Evolutionary conservation across 768 basidiomycete species (phyloP).

Genomic region (Russula sp.): DNA sequence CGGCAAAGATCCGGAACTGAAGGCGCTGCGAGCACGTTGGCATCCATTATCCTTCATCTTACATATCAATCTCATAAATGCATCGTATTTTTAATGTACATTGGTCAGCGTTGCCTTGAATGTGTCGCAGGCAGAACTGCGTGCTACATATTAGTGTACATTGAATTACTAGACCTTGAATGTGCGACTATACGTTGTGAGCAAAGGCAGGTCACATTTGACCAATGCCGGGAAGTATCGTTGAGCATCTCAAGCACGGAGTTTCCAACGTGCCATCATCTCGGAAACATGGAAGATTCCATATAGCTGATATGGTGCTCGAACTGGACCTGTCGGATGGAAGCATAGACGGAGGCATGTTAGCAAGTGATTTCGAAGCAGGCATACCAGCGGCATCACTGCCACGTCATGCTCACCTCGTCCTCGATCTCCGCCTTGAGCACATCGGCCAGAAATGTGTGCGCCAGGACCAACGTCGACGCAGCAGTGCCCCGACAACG

Average conservation of each 20-base stretch:
- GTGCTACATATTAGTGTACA: background rate
- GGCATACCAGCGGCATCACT: background rate
- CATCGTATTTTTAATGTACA: background rate
- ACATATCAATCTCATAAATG: background rate
- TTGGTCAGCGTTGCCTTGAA: too few relatives aligned
- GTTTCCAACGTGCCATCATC: background rate
- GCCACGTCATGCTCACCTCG: background rate
- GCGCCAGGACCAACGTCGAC: constrained; percentile 4
- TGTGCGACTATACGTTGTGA: background rate
- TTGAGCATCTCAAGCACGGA: too few relatives aligned
- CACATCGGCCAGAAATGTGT: background rate
- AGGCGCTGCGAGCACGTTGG: background rate
- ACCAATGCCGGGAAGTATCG: too few relatives aligned
- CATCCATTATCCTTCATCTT: background rate
- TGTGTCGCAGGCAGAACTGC: background rate
- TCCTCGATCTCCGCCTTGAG: constrained; percentile 9
- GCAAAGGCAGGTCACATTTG: background rate
- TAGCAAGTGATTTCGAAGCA: background rate
- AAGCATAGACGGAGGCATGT: background rate
- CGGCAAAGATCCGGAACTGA: constrained; percentile 30
- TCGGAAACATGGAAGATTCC: constrained; percentile 13
- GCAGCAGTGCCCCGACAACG: constrained; percentile 6
- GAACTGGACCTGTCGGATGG: constrained; percentile 4
- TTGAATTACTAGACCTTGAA: background rate
- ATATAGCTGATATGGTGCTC: constrained; percentile 4